Evolutionary conservation across 1,139 yeast genomes (phyloP), one percentile per base, ranked within the genome.

Genomic region (Taphrina populina): DNA sequence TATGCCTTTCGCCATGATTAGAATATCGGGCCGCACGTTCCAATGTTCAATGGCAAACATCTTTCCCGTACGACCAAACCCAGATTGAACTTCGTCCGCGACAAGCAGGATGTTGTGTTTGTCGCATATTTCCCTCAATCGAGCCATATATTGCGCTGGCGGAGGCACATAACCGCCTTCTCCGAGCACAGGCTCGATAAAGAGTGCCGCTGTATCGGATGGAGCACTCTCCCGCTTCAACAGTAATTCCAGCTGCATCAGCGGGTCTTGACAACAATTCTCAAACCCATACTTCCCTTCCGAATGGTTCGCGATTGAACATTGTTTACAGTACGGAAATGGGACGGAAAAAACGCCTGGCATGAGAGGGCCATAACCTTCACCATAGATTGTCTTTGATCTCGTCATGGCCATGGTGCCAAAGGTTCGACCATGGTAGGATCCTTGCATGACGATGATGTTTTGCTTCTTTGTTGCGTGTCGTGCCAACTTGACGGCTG

Each of bases 31-130:
- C 67, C 87, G 95, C 0, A 92, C 95, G 60, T 80, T 86, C 43
- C 73, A 69, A 41, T 92, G 88, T 34, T 83, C 75, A 67, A 92
- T 97, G 0, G 96, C 95, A 97, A 98, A 92, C 49, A 92, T 73
- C 61, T 80, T 78, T 41, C 97, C 97, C 0, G 95, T 76, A 69
- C 98, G 82, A 19, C 96, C 96, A 64, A 92, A 75, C 13, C 98
- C 98, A 75, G 96, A 87, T 71, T 92, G 98, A 64, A 92, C 92
- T 71, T 92, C 98, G 71, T 92, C 98, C 68, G 82, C 88, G 61
- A 92, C 90, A 59, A 92, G 77, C 36, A 87, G 69, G n/a, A 84
- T 94, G 57, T 85, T 82, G 64, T 84, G 77, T 58, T 83, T 77
- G 57, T 73, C 72, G 69, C 96, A 88, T 56, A 86, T 71, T 62